Evolutionary conservation across 2,329 filamentous ascomycete species (phyloP).

Genomic region (Colletotrichum viniferum): DNA sequence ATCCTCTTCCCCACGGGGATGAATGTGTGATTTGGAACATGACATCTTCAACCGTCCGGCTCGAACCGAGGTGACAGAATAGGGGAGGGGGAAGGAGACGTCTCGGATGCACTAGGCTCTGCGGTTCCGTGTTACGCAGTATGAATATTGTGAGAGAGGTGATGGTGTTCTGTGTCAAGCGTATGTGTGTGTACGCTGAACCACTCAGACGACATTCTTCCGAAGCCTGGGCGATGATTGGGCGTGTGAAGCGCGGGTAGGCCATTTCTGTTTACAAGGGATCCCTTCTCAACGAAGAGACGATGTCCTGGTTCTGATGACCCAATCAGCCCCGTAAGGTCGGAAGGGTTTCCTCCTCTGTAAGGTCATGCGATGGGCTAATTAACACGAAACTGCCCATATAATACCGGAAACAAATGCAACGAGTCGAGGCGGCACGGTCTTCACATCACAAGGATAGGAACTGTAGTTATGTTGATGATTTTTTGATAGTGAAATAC

Average conservation of each 20-base stretch:
- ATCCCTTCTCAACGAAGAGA: neutral
- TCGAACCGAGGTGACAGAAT: neutral
- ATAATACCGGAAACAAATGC: neutral
- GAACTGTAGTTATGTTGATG: neutral
- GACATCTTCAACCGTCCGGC: neutral
- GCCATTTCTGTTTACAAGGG: neutral
- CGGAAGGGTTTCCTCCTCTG: neutral
- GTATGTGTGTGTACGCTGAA: neutral
- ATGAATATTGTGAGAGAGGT: neutral
- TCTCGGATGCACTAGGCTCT: neutral
- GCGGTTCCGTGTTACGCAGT: neutral
- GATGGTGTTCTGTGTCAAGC: neutral
- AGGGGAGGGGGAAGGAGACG: neutral
- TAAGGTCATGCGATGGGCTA: neutral
- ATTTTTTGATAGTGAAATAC: neutral
- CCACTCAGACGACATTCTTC: neutral
- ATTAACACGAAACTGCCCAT: neutral
- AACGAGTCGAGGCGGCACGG: neutral
- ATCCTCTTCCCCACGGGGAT: neutral
- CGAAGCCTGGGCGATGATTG: neutral
- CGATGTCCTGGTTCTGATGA: neutral
- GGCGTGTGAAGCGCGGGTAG: neutral
- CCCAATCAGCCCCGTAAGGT: neutral
- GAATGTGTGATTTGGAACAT: neutral
- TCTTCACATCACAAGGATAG: neutral